Evolutionary conservation across 768 basidiomycete genomes (phyloP), one percentile per base, ranked within the genome.

Genomic region (Nidula microcarpa): DNA sequence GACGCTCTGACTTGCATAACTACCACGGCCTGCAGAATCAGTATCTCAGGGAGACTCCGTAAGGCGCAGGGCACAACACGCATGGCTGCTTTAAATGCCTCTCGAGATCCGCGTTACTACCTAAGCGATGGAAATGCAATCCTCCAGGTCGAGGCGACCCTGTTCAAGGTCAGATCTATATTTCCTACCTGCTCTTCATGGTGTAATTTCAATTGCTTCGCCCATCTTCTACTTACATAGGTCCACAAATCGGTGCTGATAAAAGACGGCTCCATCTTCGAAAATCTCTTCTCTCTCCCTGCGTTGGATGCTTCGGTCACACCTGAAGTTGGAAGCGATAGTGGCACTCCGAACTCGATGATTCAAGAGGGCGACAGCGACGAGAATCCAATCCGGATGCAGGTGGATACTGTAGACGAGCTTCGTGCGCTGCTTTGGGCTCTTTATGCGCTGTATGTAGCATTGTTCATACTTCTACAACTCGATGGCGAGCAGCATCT

Each of bases 381-480:
- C 23, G 45, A 54, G 8, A 50, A 39, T 47, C 57, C 57, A 8
- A 56, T 59, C 11, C 23, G 10, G 23, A 32, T 59, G 18, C 52
- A 39, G 8, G 57, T 53, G n/a, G 56, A 53, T 17, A 55, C 57
- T 9, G 53, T 36, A 13, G 43, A 48, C 6, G 39, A 56, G 37
- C 53, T 59, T 39, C 55, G 53, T 23, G 43, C 55, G 4, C 33
- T 52, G 23, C 18, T 55, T 43, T 60, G 53, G 72, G 71, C 70
- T 2, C 52, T 77, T 14, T 78, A 77, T 56, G 73, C 78, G 9
- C 56, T 78, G 76, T 77, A 53, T 62, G 74, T 58, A 13, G 41
- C 16, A 10, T 37, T 53, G 46, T 47, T 18, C 35, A 43, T 50
- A 33, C 39, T 57, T 10, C 30, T 36, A 37, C 44, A 10, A 10